Percentiles rank a stretch among this genome's conserved stretches.
Evolutionary conservation across 2,329 filamentous ascomycete species (phyloP).

Genomic region (Fusarium liriodendri): DNA sequence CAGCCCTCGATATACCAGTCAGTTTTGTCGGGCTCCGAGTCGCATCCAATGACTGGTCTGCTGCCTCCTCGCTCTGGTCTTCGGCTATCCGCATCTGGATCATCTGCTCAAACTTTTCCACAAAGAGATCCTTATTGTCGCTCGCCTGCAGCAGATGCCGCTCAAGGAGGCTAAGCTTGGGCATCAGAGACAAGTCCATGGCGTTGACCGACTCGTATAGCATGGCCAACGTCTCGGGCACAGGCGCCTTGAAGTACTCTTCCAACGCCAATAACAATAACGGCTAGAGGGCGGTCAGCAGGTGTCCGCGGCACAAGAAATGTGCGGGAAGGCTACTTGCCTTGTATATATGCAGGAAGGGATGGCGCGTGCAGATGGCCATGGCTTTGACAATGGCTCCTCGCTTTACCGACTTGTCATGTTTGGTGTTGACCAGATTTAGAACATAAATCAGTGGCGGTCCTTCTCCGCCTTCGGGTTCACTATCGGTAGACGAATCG

Average conservation of each 20-base stretch:
- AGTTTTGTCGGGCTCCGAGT: slow-evolving; percentile 60
- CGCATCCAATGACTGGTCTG: slow-evolving; percentile 54
- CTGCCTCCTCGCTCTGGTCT: slow-evolving; percentile 60
- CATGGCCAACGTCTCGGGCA: slow-evolving; percentile 86
- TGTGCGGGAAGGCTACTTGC: slow-evolving; percentile 55
- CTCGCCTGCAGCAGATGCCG: slow-evolving; percentile 87
- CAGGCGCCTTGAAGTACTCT: slow-evolving; percentile 95
- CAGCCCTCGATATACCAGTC: slow-evolving; percentile 67
- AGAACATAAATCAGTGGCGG: slow-evolving; percentile 96
- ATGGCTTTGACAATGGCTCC: slow-evolving; percentile 97
- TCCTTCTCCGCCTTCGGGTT: slow-evolving; percentile 80
- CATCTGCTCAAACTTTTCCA: slow-evolving; percentile 98
- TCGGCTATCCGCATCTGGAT: slow-evolving; percentile 83
- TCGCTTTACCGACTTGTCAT: slow-evolving; percentile 91
- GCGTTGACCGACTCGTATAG: slow-evolving; percentile 93
- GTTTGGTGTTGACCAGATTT: slow-evolving; percentile 97
- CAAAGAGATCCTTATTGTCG: slow-evolving; percentile 94
- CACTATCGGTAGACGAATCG: slow-evolving; percentile 67
- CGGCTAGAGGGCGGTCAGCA: slow-evolving; percentile 65
- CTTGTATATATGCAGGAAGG: slow-evolving; percentile 99
- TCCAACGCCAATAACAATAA: slow-evolving; percentile 90
- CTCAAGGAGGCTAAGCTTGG: slow-evolving; percentile 84
- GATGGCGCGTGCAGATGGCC: slow-evolving; percentile 98
- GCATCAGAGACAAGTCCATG: slow-evolving; percentile 97
- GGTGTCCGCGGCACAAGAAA: neutral